Base-by-base conservation (phyloP, 1,284 basidiomycete genomes). In the Ganoderma lucidum region DNA sequence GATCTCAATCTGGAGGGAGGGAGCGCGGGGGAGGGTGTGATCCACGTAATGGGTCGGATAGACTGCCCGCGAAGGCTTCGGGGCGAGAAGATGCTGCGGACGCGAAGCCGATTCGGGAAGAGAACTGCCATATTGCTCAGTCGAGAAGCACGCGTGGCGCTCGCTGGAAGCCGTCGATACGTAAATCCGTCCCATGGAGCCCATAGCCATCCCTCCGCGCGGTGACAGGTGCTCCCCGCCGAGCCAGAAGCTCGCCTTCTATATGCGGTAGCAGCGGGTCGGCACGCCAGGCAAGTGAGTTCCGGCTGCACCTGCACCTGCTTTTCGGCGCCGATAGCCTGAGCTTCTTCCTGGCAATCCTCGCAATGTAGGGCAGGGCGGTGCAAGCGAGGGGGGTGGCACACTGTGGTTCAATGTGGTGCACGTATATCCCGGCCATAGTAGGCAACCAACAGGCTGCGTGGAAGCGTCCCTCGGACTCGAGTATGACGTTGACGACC, bases 211-310 rank as follows among this genome's bases (percentile, higher is more conserved):
- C 30, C 23, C 53, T 28, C 42, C 51, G 53, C 28, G 53, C 51
- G 53, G 15, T 64, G 63, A 56, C 63, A 64, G 63, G 44, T 44
- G 37, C 32, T 64, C 63, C 63, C 63, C 63, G n/a, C 53, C 53
- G 28, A 56, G 63, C 28, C 23, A 35, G 53, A 56, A 9, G 30
- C 53, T 56, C 53, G 53, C 32, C 6, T 12, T 17, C 30, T 19
- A 56, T 56, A 35, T 56, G 53, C 53, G 53, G 53, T 28, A 51
- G 48, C 48, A 28, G 48, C 48, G 48, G 48, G 23, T 51, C 48
- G 48, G 48, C 48, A 28, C 48, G 48, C 23, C 23, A 23, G 23
- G 23, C 23, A 51, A 51, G 53, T 35, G 53, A 56, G 53, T 28
- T 35, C 53, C 30, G 30, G 30, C 12, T 15, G 53, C 53, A 56